Base-by-base conservation (phyloP, 306 rosid genomes). In the Quercus rubra region DNA sequence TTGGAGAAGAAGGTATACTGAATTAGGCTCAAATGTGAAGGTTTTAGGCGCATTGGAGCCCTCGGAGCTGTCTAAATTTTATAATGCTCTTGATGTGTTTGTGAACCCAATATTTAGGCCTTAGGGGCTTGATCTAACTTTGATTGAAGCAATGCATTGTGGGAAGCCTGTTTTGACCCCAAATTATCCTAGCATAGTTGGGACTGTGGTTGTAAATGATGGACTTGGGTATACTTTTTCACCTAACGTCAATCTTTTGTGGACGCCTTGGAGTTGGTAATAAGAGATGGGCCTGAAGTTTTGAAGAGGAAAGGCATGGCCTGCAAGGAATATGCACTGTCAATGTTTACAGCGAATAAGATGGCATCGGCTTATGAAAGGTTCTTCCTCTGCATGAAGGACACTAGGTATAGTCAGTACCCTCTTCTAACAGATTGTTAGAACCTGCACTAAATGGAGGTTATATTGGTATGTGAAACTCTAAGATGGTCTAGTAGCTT, bases 161-260 rank as follows among this genome's bases (percentile, higher is more conserved):
- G 81, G 82, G 79, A 84, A 72, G 73, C 66, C 84, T 33, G 74
- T 80, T 57, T 57, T 80, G 20, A 66, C 82, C 31, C 79, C 71
- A 23, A 80, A 80, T 74, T 84, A 73, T 72, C 84, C 81, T n/a
- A 76, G 87, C 81, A 80, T 80, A 6, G 68, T 77, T 76, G 77
- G 84, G 79, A 73, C 82, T 13, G 79, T 77, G 17, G 79, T 76
- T 51, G 73, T 76, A 3, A 49, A 73, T 84, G 79, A 76, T 64
- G 59, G 43, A n/a, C 80, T 76, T 68, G 77, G 82, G 43, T 77
- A 84, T 61, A 80, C 79, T 12, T 83, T 82, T 74, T 82, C 79
- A 3, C 82, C 79, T 23, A 78, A 82, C 57, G 71, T 80, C 12
- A 61, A 57, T 80, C 87, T 55, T 52, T 84, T 15, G 9, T 76